Evolutionary conservation across 1,284 basidiomycete genomes (phyloP).

Genomic region (Chondrostereum purpureum): DNA sequence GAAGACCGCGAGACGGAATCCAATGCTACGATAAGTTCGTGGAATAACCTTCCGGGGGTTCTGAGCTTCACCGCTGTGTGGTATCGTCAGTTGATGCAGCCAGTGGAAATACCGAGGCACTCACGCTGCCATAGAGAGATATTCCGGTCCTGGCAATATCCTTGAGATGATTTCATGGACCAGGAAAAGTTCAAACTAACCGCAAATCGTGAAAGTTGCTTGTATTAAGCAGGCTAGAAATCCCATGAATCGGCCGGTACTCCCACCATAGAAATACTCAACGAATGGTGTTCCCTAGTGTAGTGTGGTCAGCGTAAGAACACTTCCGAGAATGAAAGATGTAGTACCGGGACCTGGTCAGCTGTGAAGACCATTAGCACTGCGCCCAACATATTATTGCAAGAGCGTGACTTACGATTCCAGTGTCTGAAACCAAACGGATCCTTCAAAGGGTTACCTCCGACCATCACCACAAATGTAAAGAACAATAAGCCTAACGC

Average conservation of each 20-base stretch:
- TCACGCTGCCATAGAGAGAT: constrained; percentile 37
- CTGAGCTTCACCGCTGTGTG: constrained; percentile 32
- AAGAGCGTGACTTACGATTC: constrained; percentile 37
- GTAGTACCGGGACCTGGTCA: constrained; percentile 26
- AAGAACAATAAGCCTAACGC: constrained; percentile 53
- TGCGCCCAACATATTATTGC: neutral
- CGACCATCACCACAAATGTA: constrained; percentile 57
- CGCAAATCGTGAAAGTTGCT: constrained; percentile 39
- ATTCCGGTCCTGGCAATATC: constrained; percentile 31
- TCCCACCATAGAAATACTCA: constrained; percentile 33
- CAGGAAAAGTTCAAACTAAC: constrained; percentile 13
- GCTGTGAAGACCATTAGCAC: constrained; percentile 16
- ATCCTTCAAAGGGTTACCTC: constrained; percentile 57
- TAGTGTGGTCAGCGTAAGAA: too few species aligned
- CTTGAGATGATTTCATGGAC: neutral
- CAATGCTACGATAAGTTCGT: constrained; percentile 33
- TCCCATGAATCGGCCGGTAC: constrained; percentile 35
- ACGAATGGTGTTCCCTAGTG: constrained; percentile 34
- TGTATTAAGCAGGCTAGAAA: constrained; percentile 41
- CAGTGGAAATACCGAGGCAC: neutral
- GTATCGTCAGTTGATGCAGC: neutral
- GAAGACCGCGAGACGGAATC: constrained; percentile 42
- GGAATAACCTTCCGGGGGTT: constrained; percentile 33
- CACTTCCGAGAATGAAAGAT: neutral
- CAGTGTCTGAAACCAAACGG: constrained; percentile 56